Evolutionary conservation across 2,329 filamentous ascomycete genomes (phyloP), one percentile per base, ranked within the genome.

Genomic region (Fusarium tupiense): DNA sequence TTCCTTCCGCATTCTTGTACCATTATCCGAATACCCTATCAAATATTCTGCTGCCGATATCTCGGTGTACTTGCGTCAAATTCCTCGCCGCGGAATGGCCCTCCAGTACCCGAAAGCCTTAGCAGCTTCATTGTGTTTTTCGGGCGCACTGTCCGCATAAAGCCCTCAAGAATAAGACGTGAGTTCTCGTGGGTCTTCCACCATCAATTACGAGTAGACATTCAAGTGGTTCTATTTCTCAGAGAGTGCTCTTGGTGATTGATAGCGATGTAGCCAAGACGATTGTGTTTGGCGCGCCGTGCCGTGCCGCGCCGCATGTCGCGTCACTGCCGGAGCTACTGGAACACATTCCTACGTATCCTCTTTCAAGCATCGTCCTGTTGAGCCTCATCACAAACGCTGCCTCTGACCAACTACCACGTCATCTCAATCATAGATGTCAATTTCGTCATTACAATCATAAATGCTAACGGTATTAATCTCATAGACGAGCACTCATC

Each of bases 31-130:
- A 43, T n/a, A 1, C 3, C 5, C 14, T 0, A 29, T 49, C 8
- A 2, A 0, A 19, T 4, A 3, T 5, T 35, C 5, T 26, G 4
- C 7, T 29, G 1, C 2, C 2, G 4, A 17, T 22, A 2, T 37
- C 6, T 29, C 11, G 5, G 19, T 26, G 7, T 6, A 5, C 14
- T 17, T 13, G 41, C 0, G 0, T 49, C 20, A 29, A 8, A 29
- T 31, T 24, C 19, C 29, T 2, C 3, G 12, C 10, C 11, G 20
- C 11, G 24, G 20, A 9, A 11, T 22, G 4, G 7, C 41, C 8
- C 4, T 50, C 2, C n/a, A 3, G n/a, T 17, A 35, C 1, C 40
- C 14, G 40, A 58, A 47, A 35, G 17, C 19, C 35, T 26, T 9
- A 3, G 9, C 9, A 54, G 24, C 33, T 37, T 16, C 33, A 20